A percentile compares a stretch with the other conserved stretches of the same genome.
Evolutionary conservation across 2,329 filamentous ascomycete species (phyloP).

Genomic region (Zymoseptoria brevis): DNA sequence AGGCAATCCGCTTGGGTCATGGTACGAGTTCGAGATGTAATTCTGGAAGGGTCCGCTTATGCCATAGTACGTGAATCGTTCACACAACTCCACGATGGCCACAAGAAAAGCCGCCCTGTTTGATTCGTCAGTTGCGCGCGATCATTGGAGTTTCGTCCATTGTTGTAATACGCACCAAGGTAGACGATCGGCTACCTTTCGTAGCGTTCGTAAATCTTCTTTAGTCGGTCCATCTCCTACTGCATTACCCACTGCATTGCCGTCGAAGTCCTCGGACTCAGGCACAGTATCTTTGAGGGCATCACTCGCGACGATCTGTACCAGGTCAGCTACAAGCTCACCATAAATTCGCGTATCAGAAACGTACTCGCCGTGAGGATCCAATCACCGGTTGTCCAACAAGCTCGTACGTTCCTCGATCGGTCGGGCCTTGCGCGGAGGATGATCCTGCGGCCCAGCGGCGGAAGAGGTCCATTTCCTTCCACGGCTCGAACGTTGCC

Average conservation of each 20-base stretch:
- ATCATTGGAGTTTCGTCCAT: not conserved
- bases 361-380: not conserved
- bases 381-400: conserved; percentile 1
- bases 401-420: conserved; percentile 14
- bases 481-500: not conserved
- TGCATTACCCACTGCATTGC: not conserved
- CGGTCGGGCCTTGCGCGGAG: not conserved
- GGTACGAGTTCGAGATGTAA: conserved; percentile 37
- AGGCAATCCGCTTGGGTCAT: conserved; percentile 29
- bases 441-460: not conserved
- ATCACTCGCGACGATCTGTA: no score
- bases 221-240: conserved; percentile 30
- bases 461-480: conserved; percentile 10
- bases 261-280: not conserved
- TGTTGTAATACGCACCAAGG: conserved; percentile 31
- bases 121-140: not conserved
- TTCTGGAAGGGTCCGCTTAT: conserved; percentile 35
- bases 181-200: conserved; percentile 37
- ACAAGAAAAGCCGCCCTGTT: conserved; percentile 13
- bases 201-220: conserved; percentile 35
- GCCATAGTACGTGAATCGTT: conserved; percentile 22
- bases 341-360: not conserved
- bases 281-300: no score
- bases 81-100: conserved; percentile 17
- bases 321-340: no score